Percentiles rank a stretch among this genome's conserved stretches.
phyloP scores from a whole-genome alignment of 202 grass and related monocot species.

The Musa balbisiana region DNA sequence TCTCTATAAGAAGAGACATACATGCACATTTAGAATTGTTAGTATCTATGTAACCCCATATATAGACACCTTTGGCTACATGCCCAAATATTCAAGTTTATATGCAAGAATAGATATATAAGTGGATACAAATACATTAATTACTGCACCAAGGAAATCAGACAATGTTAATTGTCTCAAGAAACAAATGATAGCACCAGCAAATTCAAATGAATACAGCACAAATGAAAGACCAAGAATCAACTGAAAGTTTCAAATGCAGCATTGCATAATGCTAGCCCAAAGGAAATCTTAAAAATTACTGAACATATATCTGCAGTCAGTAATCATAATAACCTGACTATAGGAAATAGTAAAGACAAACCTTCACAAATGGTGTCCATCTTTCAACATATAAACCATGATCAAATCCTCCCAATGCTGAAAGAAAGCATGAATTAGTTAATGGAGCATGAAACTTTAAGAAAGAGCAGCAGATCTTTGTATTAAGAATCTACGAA shows the following conservation, averaged over 20 bases:
- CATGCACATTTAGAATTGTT: too few relatives aligned
- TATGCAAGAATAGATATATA: not conserved
- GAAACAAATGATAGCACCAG: too few relatives aligned
- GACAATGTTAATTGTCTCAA: too few relatives aligned
- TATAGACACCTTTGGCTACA: too few relatives aligned
- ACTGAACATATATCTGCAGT: not conserved
- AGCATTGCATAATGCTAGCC: too few relatives aligned
- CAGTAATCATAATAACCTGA: not conserved
- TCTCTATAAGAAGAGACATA: conserved; percentile 27
- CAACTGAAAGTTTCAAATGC: too few relatives aligned
- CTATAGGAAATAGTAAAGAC: conserved; percentile 21
- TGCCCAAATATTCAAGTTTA: too few relatives aligned
- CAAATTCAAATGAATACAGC: too few relatives aligned
- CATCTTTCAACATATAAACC: conserved; percentile 85
- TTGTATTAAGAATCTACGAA: not conserved
- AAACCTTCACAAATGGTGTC: conserved; percentile 74
- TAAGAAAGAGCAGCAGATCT: too few relatives aligned
- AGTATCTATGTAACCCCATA: too few relatives aligned
- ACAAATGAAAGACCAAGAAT: too few relatives aligned
- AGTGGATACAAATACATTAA: too few relatives aligned
- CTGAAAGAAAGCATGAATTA: conserved; percentile 31
- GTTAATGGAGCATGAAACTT: conserved; percentile 1
- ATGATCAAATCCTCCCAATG: conserved; percentile 70
- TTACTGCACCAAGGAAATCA: not conserved
- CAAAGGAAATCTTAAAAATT: conserved; percentile 3